A percentile compares a stretch with the other conserved stretches of the same genome.
Evolutionary conservation across 2,329 filamentous ascomycete genomes (phyloP).

Genomic region (Gremmenia infestans): DNA sequence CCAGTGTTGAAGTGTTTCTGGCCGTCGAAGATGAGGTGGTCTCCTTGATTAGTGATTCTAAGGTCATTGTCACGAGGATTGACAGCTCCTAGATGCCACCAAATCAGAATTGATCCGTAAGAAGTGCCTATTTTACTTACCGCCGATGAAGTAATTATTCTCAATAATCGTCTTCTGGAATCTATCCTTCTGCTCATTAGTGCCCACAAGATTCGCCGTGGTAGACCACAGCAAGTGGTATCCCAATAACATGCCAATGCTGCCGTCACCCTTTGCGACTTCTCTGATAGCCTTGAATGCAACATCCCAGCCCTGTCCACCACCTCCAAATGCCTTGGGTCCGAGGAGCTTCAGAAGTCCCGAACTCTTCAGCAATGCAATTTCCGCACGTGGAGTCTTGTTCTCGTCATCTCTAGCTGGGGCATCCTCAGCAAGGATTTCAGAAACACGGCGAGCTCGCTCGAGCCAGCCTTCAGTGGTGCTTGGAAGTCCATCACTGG

Average conservation of each 20-base stretch:
- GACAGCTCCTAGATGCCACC: constrained; percentile 41
- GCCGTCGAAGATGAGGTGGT: constrained; percentile 54
- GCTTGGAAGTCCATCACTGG: constrained; percentile 33
- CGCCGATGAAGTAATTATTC: constrained; percentile 63
- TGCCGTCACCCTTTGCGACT: constrained; percentile 60
- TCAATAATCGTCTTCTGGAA: constrained; percentile 51
- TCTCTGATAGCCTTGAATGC: constrained; percentile 56
- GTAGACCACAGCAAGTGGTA: constrained; percentile 62
- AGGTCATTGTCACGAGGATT: constrained; percentile 61
- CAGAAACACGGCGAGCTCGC: constrained; percentile 44
- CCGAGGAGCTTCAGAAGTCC: constrained; percentile 47
- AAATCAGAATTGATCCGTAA: not conserved
- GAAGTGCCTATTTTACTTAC: constrained; percentile 23
- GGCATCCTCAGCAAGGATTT: constrained; percentile 45
- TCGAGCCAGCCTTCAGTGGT: constrained; percentile 41
- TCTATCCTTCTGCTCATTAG: constrained; percentile 52
- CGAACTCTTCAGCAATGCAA: constrained; percentile 46
- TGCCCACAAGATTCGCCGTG: constrained; percentile 56
- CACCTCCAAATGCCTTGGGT: constrained; percentile 46
- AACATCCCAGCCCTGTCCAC: constrained; percentile 48
- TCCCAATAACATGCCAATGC: constrained; percentile 59
- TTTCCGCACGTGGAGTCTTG: constrained; percentile 46
- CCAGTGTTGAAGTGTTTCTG: constrained; percentile 65
- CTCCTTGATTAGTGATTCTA: constrained; percentile 49
- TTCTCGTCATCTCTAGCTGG: constrained; percentile 45